Evolutionary conservation across 257 asterid genomes (phyloP).

Genomic region (Solanum gandarillasii): DNA sequence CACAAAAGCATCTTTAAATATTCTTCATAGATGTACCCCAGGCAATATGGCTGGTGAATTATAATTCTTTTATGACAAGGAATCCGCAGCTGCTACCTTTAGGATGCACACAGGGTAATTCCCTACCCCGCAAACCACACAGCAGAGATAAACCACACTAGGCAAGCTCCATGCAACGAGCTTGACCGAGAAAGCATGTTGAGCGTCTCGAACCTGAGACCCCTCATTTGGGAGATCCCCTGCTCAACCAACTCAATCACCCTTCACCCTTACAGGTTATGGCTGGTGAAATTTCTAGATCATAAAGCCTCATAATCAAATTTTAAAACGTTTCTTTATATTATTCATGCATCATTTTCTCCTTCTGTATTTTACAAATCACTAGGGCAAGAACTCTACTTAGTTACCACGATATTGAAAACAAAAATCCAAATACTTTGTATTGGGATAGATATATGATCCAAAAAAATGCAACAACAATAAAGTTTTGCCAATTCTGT

Average conservation of each 20-base stretch:
- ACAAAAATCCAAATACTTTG: neutral
- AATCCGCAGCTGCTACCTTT: neutral
- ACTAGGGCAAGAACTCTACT: neutral
- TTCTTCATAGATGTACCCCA: neutral
- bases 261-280: neutral
- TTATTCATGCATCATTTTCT: neutral
- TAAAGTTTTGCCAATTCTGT: neutral
- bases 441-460: neutral
- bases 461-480: neutral
- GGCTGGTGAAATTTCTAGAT: neutral
- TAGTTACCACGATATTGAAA: neutral
- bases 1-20: neutral
- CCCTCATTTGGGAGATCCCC: neutral
- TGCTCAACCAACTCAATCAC: neutral
- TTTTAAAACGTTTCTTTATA: neutral
- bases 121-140: neutral
- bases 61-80: neutral
- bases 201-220: neutral
- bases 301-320: neutral
- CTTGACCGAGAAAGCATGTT: neutral
- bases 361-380: neutral
- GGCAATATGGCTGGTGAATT: neutral
- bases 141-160: neutral
- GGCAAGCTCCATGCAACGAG: neutral
- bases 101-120: neutral